Percentiles rank a stretch among this genome's conserved stretches.
phyloP scores from a whole-genome alignment of 73 alveolate genomes.

The Tetrahymena malaccensis region DNA sequence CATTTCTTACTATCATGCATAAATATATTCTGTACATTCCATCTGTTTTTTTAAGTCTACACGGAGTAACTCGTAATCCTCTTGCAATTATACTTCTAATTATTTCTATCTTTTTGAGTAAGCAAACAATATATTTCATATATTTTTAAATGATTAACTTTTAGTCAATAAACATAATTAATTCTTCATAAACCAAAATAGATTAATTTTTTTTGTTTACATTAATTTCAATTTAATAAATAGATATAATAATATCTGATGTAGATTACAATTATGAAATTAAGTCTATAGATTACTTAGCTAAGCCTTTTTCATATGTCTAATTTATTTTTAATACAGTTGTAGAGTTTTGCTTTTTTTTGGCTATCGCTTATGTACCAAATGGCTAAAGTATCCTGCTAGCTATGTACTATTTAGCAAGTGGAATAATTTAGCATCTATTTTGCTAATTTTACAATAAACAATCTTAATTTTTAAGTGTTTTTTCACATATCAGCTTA shows the following conservation, averaged over 20 bases:
- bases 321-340: neutral
- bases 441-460: too few species aligned
- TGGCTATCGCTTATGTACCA: neutral
- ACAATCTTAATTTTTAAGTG: neutral
- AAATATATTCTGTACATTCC: neutral
- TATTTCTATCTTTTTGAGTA: neutral
- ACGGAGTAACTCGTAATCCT: neutral
- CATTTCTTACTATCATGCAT: neutral
- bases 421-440: neutral
- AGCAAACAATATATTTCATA: too few species aligned
- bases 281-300: neutral
- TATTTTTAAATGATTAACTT: neutral
- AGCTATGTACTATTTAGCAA: neutral
- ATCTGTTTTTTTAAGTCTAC: neutral
- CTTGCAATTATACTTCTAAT: neutral
- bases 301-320: neutral
- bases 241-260: neutral
- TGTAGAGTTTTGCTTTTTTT: neutral
- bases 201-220: too few species aligned
- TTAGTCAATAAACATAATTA: too few species aligned
- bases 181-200: too few species aligned
- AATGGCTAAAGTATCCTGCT: neutral
- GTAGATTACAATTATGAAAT: neutral
- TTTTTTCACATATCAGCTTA: neutral
- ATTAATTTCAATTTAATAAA: too few species aligned